phyloP scores from a whole-genome alignment of 768 basidiomycete genomes.

The Mycena albidolilacea region DNA sequence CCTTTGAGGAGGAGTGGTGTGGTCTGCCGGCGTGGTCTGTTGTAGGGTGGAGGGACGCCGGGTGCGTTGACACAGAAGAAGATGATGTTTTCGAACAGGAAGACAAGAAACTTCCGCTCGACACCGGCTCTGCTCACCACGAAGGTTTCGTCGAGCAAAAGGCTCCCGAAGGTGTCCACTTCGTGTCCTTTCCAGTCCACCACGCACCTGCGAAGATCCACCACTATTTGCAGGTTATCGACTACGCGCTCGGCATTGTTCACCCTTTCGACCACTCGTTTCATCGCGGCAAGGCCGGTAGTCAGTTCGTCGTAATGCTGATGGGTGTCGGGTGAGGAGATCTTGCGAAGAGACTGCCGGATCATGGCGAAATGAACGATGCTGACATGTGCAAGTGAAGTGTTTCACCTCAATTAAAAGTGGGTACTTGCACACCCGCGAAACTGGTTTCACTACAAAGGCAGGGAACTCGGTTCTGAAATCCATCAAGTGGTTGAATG shows the following conservation, averaged over 20 bases:
- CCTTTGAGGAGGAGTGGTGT: not conserved
- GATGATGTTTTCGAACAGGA: constrained; percentile 97
- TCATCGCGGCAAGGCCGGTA: constrained; percentile 84
- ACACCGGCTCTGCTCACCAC: constrained; percentile 94
- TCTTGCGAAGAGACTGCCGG: not conserved
- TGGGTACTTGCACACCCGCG: not conserved
- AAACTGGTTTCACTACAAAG: too few species aligned
- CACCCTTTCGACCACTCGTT: constrained; percentile 92
- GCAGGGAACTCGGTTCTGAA: constrained; percentile 20
- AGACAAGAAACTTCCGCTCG: constrained; percentile 97
- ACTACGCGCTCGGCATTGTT: constrained; percentile 80
- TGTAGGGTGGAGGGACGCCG: not conserved
- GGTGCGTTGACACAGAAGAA: constrained; percentile 94
- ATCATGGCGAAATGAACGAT: not conserved
- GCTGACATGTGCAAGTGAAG: not conserved
- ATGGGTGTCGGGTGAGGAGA: constrained; percentile 67
- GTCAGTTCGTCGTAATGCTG: constrained; percentile 84
- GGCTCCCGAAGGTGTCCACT: constrained; percentile 90
- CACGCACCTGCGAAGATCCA: constrained; percentile 85
- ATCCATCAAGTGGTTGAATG: constrained; percentile 8
- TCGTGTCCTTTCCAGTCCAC: constrained; percentile 99
- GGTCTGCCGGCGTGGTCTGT: not conserved
- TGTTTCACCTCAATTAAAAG: not conserved
- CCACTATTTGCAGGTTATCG: constrained; percentile 91
- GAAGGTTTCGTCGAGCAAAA: constrained; percentile 94